Percentiles rank a stretch among this genome's conserved stretches.
phyloP scores from a whole-genome alignment of 164 flowering plant genomes.

The Aristolochia fimbriata region DNA sequence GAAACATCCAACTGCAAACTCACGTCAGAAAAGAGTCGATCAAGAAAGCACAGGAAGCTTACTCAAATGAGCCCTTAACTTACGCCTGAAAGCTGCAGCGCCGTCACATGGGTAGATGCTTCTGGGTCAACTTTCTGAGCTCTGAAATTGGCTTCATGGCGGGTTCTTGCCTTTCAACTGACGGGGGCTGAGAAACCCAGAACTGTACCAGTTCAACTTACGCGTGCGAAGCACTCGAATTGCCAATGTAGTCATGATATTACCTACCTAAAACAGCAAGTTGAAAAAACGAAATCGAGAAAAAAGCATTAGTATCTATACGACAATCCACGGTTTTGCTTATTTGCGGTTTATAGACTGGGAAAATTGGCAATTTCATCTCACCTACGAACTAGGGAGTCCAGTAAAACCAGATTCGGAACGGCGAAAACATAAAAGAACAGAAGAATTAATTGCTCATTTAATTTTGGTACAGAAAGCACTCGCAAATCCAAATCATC shows the following conservation, averaged over 20 bases:
- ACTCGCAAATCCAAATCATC: too few species aligned
- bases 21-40: too few species aligned
- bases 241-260: slow-evolving; percentile 80
- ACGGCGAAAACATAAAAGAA: too few species aligned
- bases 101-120: slow-evolving; percentile 77
- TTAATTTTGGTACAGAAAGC: too few species aligned
- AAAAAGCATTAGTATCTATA: too few species aligned
- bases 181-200: slow-evolving; percentile 61
- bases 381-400: too few species aligned
- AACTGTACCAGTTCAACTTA: slow-evolving; percentile 57
- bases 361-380: too few species aligned
- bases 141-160: slow-evolving; percentile 41
- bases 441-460: too few species aligned
- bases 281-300: too few species aligned
- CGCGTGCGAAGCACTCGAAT: slow-evolving; percentile 95
- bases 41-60: slow-evolving; percentile 22
- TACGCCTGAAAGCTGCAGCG: slow-evolving; percentile 37
- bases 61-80: slow-evolving; percentile 68
- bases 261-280: slow-evolving; percentile 60
- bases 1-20: not conserved
- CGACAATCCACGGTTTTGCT: too few species aligned
- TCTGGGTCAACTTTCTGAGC: slow-evolving; percentile 83
- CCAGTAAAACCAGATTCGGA: too few species aligned
- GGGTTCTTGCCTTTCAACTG: slow-evolving; percentile 54
- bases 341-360: too few species aligned